A percentile compares a stretch with the other conserved stretches of the same genome.
Conservation (phyloP, 2,329 filamentous ascomycete species). For the Elsinoe australis region DNA sequence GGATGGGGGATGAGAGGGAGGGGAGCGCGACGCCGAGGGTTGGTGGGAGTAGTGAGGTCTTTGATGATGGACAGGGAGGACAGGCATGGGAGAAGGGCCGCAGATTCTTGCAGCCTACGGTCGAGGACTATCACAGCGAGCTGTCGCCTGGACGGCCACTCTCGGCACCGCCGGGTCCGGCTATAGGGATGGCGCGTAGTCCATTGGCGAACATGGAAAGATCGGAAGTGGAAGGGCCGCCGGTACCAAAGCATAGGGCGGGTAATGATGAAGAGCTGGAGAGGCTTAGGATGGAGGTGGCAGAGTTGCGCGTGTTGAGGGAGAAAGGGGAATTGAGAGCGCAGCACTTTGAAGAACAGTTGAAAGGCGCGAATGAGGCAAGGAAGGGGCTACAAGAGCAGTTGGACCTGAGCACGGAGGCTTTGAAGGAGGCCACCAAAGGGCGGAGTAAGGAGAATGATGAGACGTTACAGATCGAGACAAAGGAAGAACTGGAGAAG, state of each 20-base stretch:
- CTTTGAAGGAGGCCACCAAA: conserved; percentile 17
- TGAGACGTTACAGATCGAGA: not conserved
- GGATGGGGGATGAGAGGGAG: conserved; percentile 18
- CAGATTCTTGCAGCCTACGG: conserved; percentile 28
- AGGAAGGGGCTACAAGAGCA: conserved; percentile 21
- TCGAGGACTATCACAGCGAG: conserved; percentile 29
- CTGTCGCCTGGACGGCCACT: conserved; percentile 25
- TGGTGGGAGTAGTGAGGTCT: conserved; percentile 21
- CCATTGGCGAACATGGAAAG: conserved; percentile 1
- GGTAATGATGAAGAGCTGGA: not conserved
- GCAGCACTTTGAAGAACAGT: conserved; percentile 16
- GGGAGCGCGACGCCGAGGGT: conserved; percentile 24
- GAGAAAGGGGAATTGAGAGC: conserved; percentile 8
- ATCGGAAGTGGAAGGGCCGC: not conserved
- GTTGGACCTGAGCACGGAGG: conserved; percentile 20
- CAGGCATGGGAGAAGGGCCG: conserved; percentile 14
- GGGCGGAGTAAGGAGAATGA: not conserved
- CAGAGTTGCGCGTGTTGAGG: conserved; percentile 7
- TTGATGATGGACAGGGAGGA: no score
- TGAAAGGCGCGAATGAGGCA: not conserved
- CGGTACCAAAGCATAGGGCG: not conserved
- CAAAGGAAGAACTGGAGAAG: not conserved
- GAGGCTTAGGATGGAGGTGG: not conserved
- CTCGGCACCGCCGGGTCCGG: conserved; percentile 2
- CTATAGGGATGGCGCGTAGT: no score